Evolutionary conservation across 352 stramenopile species (phyloP).

Genomic region (Phytophthora pini): DNA sequence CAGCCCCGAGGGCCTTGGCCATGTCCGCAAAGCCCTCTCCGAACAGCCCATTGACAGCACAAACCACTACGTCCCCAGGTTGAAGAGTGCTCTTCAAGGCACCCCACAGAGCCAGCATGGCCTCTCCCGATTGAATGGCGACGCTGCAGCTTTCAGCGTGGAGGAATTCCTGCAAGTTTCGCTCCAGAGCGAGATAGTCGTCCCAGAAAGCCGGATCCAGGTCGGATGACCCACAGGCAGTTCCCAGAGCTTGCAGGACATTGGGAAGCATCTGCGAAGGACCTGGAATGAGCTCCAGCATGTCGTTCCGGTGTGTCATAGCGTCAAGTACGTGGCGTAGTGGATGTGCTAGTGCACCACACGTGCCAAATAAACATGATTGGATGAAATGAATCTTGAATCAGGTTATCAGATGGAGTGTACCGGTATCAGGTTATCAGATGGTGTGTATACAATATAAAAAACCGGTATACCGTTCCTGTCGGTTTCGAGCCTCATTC

Average conservation of each 20-base stretch:
- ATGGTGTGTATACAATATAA: background rate
- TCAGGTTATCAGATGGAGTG: constrained; percentile 13
- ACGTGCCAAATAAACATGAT: background rate
- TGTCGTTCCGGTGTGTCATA: constrained; percentile 20
- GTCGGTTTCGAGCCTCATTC: constrained; percentile 18
- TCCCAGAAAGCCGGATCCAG: constrained; percentile 59
- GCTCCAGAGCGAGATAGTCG: constrained; percentile 57
- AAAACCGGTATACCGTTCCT: no score
- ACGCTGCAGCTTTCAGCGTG: constrained; percentile 42
- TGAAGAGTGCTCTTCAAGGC: constrained; percentile 54
- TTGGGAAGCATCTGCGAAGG: constrained; percentile 49
- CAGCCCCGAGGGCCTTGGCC: constrained; percentile 45
- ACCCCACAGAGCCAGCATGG: constrained; percentile 63
- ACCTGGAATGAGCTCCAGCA: constrained; percentile 46
- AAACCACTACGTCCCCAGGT: constrained; percentile 52
- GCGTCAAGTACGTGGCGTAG: constrained; percentile 11
- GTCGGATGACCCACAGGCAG: constrained; percentile 50
- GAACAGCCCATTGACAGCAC: constrained; percentile 56
- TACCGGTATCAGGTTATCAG: constrained; percentile 17
- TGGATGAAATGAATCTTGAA: constrained; percentile 12
- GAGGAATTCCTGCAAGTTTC: constrained; percentile 41
- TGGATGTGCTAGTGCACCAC: background rate
- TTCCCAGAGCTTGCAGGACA: constrained; percentile 41
- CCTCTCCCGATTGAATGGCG: constrained; percentile 64
- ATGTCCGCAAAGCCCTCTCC: constrained; percentile 59